Evolutionary conservation across 2,329 filamentous ascomycete genomes (phyloP).

Genomic region (Sporothrix brunneoviolacea): DNA sequence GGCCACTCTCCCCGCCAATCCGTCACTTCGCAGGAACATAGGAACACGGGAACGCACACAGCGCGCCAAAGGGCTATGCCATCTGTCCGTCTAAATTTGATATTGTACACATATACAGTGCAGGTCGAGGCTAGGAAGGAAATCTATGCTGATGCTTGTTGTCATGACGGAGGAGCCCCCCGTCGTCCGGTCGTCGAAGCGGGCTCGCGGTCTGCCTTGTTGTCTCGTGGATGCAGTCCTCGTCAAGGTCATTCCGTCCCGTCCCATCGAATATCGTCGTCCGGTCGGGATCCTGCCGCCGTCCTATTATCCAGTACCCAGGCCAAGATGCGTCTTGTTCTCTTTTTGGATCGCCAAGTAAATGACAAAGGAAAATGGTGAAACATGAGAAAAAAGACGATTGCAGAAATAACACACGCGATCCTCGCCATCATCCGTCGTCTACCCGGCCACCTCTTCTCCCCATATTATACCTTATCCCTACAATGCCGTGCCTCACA

Average conservation of each 20-base stretch:
- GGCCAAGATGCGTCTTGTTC: slow-evolving; percentile 7
- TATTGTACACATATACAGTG: slow-evolving; percentile 51
- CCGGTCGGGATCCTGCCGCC: background rate
- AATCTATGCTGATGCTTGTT: slow-evolving; percentile 38
- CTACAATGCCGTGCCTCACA: slow-evolving; percentile 1
- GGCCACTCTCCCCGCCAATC: background rate
- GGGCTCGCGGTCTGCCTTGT: no score
- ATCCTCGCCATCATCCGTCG: background rate
- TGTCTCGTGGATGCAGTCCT: background rate
- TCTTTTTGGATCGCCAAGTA: background rate
- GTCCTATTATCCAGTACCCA: slow-evolving; percentile 2
- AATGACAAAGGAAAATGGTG: background rate
- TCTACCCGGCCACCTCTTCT: slow-evolving; percentile 1
- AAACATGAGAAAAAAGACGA: slow-evolving; percentile 1
- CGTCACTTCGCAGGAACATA: background rate
- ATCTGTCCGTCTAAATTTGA: slow-evolving; percentile 36
- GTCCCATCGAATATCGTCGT: background rate
- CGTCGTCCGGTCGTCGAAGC: background rate
- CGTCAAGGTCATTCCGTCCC: background rate
- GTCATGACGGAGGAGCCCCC: background rate
- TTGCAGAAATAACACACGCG: background rate
- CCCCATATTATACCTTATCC: slow-evolving; percentile 9
- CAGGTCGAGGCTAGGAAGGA: slow-evolving; percentile 33
- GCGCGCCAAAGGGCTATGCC: slow-evolving; percentile 1
- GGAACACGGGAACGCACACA: background rate